Percentiles rank a stretch among this genome's conserved stretches.
Evolutionary conservation across 2,329 filamentous ascomycete species (phyloP).

Genomic region (Metarhizium brunneum): DNA sequence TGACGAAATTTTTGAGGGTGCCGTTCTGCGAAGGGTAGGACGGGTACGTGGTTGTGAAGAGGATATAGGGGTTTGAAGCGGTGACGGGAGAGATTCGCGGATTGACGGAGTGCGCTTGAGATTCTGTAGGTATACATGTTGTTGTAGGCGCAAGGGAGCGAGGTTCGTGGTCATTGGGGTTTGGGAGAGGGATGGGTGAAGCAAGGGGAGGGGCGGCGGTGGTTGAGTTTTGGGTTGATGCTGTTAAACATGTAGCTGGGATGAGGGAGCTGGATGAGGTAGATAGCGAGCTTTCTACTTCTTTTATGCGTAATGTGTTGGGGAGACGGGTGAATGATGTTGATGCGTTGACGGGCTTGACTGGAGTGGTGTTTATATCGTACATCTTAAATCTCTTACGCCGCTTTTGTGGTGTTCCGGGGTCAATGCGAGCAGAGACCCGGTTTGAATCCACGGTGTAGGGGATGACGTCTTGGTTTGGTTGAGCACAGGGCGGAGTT

Average conservation of each 20-base stretch:
- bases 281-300: conserved; percentile 15
- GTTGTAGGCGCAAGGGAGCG: neutral
- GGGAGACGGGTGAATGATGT: conserved; percentile 9
- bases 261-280: conserved; percentile 21
- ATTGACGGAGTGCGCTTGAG: neutral
- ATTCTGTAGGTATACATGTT: neutral
- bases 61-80: conserved; percentile 20
- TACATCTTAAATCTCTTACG: conserved; percentile 18
- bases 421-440: neutral
- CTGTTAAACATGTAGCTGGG: conserved; percentile 13
- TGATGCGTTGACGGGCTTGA: neutral
- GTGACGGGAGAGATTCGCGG: neutral
- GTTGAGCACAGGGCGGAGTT: conserved; percentile 25
- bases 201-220: neutral
- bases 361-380: conserved; percentile 8
- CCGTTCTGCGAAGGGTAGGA: conserved; percentile 31
- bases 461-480: conserved; percentile 13
- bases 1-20: conserved; percentile 31
- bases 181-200: neutral
- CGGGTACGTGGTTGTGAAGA: conserved; percentile 34
- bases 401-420: conserved; percentile 2
- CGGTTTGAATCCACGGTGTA: conserved; percentile 8
- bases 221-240: conserved; percentile 1
- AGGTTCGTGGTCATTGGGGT: neutral
- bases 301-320: conserved; percentile 11